A percentile compares a stretch with the other conserved stretches of the same genome.
Conservation (phyloP, 129 eudicot genomes). For the Flaveria linearis region DNA sequence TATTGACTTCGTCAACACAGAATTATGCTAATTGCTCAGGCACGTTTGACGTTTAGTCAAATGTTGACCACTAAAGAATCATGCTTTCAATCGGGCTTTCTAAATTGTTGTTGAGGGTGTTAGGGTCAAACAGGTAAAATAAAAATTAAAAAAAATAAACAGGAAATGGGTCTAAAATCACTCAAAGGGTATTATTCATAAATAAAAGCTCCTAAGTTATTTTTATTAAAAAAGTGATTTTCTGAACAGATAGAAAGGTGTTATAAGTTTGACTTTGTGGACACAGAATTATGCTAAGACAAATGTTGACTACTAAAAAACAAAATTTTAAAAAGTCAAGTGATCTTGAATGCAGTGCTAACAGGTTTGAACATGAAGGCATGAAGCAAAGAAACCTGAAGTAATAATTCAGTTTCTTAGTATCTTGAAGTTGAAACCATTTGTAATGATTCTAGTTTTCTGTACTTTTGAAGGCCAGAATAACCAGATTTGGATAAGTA, state of each 20-base stretch:
- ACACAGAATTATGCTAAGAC: background rate
- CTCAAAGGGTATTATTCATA: background rate
- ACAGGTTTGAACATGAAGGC: constrained; percentile 8
- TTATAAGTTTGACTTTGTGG: background rate
- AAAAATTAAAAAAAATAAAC: background rate
- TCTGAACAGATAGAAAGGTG: background rate
- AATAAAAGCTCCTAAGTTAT: background rate
- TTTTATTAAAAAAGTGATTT: background rate
- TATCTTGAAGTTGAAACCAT: background rate
- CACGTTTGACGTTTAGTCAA: background rate
- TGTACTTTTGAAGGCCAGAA: background rate
- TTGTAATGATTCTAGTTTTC: background rate
- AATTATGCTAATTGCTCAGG: background rate
- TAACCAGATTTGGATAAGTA: background rate
- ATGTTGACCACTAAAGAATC: constrained; percentile 18
- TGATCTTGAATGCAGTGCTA: background rate
- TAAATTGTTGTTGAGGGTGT: background rate
- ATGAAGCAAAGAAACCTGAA: constrained; percentile 4
- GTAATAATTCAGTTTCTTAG: background rate
- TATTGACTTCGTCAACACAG: background rate
- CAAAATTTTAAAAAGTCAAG: background rate
- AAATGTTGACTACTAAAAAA: background rate
- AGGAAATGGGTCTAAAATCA: background rate
- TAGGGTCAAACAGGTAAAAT: background rate
- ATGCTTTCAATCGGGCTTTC: background rate